phyloP scores from a whole-genome alignment of 768 basidiomycete species.

The Nevesoporus exiguus region DNA sequence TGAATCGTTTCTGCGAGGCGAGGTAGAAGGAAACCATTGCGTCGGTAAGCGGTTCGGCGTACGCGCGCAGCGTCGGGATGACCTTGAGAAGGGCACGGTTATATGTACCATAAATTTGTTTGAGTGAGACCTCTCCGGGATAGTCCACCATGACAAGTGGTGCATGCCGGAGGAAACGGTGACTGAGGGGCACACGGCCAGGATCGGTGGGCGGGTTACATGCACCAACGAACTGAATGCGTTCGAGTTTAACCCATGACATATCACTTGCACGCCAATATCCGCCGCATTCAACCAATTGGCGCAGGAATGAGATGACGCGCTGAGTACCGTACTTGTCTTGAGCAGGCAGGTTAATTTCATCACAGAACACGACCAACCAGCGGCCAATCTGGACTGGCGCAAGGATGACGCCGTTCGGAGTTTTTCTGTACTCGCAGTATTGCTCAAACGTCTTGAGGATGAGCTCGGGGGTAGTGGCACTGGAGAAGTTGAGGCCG shows the following conservation, averaged over 20 bases:
- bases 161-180: conserved; percentile 96
- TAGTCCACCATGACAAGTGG: conserved; percentile 99
- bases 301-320: conserved; percentile 97
- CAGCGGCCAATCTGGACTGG: conserved; percentile 95
- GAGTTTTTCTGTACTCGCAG: conserved; percentile 98
- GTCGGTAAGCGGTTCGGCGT: conserved; percentile 90
- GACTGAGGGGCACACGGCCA: conserved; percentile 96
- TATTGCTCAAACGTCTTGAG: conserved; percentile 99
- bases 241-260: conserved; percentile 95
- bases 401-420: conserved; percentile 94
- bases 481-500: conserved; percentile 98
- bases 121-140: conserved; percentile 93
- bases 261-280: conserved; percentile 94
- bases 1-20: conserved; percentile 91
- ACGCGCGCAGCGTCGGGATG: conserved; percentile 87
- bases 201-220: conserved; percentile 99
- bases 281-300: conserved; percentile 91
- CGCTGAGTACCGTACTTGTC: conserved; percentile 99
- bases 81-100: conserved; percentile 95
- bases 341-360: conserved; percentile 94
- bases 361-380: conserved; percentile 99
- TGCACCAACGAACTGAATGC: conserved; percentile 99
- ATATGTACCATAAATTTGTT: conserved; percentile 98
- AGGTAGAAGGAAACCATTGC: conserved; percentile 98
- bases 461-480: conserved; percentile 96